Evolutionary conservation across 129 eudicot species (phyloP).

Genomic region (Saussurea involucrata): DNA sequence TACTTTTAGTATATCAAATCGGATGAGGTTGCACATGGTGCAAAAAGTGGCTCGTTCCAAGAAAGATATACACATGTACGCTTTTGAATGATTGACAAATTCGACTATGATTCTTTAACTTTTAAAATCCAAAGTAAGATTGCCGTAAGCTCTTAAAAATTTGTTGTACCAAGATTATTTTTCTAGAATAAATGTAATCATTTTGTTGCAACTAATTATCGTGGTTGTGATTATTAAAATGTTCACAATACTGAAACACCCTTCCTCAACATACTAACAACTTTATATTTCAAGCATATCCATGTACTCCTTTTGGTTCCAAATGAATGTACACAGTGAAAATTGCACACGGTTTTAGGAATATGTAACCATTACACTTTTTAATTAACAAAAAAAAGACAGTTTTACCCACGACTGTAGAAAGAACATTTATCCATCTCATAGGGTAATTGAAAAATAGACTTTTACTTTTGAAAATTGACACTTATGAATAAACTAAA

Average conservation of each 20-base stretch:
- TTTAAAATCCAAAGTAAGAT: background rate
- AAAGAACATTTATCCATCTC: too few species aligned
- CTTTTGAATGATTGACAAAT: background rate
- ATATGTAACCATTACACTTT: too few species aligned
- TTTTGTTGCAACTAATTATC: background rate
- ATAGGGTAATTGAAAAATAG: too few species aligned
- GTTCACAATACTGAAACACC: background rate
- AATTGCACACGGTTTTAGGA: too few species aligned
- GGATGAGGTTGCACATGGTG: background rate
- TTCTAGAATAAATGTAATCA: background rate
- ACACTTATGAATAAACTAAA: too few species aligned
- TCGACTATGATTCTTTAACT: background rate
- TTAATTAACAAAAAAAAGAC: too few species aligned
- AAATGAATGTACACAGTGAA: too few species aligned
- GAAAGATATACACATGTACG: background rate
- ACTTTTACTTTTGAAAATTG: too few species aligned
- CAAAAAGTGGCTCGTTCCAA: background rate
- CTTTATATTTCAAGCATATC: background rate
- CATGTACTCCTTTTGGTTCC: background rate
- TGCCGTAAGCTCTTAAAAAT: too few species aligned
- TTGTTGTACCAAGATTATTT: background rate
- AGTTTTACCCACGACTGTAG: too few species aligned
- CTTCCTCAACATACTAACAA: background rate
- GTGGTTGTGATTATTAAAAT: background rate
- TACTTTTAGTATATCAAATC: background rate